Evolutionary conservation across 441 rosid species (phyloP).

Genomic region (Pelargonium exstipulatum): DNA sequence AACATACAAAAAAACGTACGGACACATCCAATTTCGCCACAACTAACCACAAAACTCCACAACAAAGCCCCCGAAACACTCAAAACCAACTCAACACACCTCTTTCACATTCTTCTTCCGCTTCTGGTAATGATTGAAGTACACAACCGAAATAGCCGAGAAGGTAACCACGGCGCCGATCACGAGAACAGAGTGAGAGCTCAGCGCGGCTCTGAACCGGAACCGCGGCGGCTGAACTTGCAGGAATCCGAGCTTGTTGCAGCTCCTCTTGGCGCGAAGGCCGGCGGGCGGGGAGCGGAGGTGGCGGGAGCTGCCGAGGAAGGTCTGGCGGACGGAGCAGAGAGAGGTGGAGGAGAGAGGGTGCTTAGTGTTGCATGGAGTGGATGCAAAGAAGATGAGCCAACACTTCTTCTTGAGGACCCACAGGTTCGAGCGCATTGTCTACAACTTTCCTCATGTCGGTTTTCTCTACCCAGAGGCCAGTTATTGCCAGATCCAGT

Average conservation of each 20-base stretch:
- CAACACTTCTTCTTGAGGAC: slow-evolving; percentile 28
- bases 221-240: slow-evolving; percentile 32
- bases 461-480: slow-evolving; percentile 31
- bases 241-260: slow-evolving; percentile 23
- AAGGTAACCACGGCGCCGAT: slow-evolving; percentile 40
- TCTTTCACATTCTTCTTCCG: slow-evolving; percentile 22
- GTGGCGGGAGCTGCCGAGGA: slow-evolving; percentile 44
- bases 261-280: slow-evolving; percentile 26
- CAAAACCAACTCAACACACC: slow-evolving; percentile 26
- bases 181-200: slow-evolving; percentile 37
- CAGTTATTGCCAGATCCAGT: slow-evolving; percentile 36
- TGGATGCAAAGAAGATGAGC: slow-evolving; percentile 36
- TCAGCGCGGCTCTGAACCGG: slow-evolving; percentile 43
- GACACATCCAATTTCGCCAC: not conserved
- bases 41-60: not conserved
- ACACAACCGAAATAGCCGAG: slow-evolving; percentile 56
- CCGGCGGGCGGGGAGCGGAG: slow-evolving; percentile 43
- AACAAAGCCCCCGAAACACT: not conserved
- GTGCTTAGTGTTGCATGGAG: slow-evolving; percentile 28
- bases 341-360: slow-evolving; percentile 31
- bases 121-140: slow-evolving; percentile 27
- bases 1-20: not conserved
- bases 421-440: slow-evolving; percentile 31
- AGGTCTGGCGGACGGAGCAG: slow-evolving; percentile 34
- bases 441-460: slow-evolving; percentile 38